Evolutionary conservation across 177 flowering plant genomes (phyloP).

Genomic region (Tripterygium wilfordii): DNA sequence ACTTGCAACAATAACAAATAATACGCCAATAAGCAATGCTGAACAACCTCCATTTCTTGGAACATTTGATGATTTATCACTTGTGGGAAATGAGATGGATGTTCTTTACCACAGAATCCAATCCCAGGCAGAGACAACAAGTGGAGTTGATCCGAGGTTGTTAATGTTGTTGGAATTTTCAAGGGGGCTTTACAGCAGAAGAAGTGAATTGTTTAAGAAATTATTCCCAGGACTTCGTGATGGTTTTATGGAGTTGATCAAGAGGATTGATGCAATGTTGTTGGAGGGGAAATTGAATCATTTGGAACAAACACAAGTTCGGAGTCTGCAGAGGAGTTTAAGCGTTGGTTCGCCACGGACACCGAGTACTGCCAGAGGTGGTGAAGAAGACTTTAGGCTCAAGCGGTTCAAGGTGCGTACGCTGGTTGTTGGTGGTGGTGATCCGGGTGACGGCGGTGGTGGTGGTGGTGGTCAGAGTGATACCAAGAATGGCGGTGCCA

Average conservation of each 20-base stretch:
- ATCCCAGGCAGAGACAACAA: conserved; percentile 9
- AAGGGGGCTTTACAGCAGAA: conserved; percentile 6
- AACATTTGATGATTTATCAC: background rate
- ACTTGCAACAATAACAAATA: background rate
- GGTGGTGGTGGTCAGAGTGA: background rate
- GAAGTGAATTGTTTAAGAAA: conserved; percentile 20
- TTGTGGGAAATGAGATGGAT: background rate
- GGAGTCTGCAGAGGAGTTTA: conserved; percentile 18
- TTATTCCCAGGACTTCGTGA: conserved; percentile 10
- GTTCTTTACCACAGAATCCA: background rate
- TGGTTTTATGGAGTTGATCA: conserved; percentile 10
- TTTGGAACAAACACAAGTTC: background rate
- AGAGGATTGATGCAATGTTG: conserved; percentile 2
- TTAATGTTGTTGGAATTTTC: conserved; percentile 13
- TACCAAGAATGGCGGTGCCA: background rate
- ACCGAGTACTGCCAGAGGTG: background rate
- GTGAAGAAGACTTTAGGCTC: conserved; percentile 1
- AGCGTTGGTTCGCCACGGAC: conserved; percentile 21
- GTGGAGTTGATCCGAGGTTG: conserved; percentile 15
- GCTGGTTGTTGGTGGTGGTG: conserved; percentile 3
- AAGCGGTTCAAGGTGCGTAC: conserved; percentile 13
- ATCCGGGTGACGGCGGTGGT: background rate
- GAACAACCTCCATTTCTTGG: background rate
- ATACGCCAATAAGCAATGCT: background rate
- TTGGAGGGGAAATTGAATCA: background rate